These are phyloP conservation scores for Silybum marianum DNA, from an alignment of 129 eudicot genomes.

Conservation along the genomic window DNA sequence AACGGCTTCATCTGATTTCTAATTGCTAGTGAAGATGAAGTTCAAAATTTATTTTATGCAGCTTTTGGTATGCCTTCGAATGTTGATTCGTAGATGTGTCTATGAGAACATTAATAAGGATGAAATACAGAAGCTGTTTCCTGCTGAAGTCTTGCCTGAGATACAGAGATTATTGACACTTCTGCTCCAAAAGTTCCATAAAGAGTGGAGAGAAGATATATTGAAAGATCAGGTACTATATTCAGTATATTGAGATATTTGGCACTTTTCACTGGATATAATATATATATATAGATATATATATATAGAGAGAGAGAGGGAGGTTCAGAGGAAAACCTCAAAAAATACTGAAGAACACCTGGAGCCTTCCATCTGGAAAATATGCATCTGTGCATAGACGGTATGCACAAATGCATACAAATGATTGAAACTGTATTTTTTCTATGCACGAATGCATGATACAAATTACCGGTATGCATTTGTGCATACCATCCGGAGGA, in stretches of 20 bases:
- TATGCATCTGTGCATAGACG: too few species aligned
- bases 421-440: too few species aligned
- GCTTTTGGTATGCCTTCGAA: conserved; percentile 84
- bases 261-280: not conserved
- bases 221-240: conserved; percentile 55
- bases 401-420: too few species aligned
- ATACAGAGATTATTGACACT: conserved; percentile 68
- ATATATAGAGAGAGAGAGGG: too few species aligned
- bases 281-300: not conserved
- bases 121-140: conserved; percentile 70
- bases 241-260: not conserved
- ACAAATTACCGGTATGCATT: too few species aligned
- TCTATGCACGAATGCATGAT: too few species aligned
- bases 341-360: too few species aligned
- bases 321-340: too few species aligned
- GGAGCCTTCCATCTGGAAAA: too few species aligned
- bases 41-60: conserved; percentile 30
- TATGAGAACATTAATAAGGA: conserved; percentile 60
- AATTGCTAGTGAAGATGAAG: conserved; percentile 1
- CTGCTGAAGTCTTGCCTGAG: conserved; percentile 49
- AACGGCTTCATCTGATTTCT: conserved; percentile 3
- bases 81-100: conserved; percentile 72
- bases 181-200: conserved; percentile 71
- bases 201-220: conserved; percentile 72
- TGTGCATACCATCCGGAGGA: too few species aligned